phyloP scores from a whole-genome alignment of 2,329 filamentous ascomycete species.

The Cladorrhinum sp. region DNA sequence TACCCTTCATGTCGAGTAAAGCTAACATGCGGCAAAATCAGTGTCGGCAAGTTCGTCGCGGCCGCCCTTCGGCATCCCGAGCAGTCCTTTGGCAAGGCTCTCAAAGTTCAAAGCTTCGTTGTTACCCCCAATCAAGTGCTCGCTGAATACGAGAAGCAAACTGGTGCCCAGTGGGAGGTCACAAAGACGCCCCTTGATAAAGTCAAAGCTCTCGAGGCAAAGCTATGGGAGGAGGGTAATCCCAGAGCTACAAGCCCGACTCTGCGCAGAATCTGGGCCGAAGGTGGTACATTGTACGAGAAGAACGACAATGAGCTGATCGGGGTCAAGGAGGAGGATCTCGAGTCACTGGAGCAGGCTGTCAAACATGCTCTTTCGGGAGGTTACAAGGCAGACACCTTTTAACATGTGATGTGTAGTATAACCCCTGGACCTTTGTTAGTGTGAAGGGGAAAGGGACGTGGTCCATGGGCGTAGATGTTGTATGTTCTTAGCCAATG shows the following conservation, averaged over 20 bases:
- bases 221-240: constrained; percentile 53
- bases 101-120: constrained; percentile 71
- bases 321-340: constrained; percentile 44
- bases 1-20: background rate
- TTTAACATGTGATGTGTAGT: constrained; percentile 7
- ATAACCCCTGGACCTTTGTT: too few species aligned
- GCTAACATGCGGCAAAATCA: constrained; percentile 29
- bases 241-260: constrained; percentile 56
- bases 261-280: constrained; percentile 67
- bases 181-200: constrained; percentile 50
- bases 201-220: constrained; percentile 55
- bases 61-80: constrained; percentile 58
- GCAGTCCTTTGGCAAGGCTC: constrained; percentile 49
- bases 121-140: constrained; percentile 60
- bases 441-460: too few species aligned
- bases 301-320: constrained; percentile 64
- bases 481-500: too few species aligned
- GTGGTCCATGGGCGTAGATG: too few species aligned
- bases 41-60: constrained; percentile 64
- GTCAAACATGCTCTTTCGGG: constrained; percentile 28
- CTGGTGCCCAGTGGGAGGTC: constrained; percentile 54
- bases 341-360: constrained; percentile 47
- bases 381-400: constrained; percentile 26
- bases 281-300: constrained; percentile 68
- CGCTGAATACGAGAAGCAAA: constrained; percentile 66